Percentiles rank a stretch among this genome's conserved stretches.
Conservation (phyloP, 1,284 basidiomycete species). For the Sporisorium reilianum region DNA sequence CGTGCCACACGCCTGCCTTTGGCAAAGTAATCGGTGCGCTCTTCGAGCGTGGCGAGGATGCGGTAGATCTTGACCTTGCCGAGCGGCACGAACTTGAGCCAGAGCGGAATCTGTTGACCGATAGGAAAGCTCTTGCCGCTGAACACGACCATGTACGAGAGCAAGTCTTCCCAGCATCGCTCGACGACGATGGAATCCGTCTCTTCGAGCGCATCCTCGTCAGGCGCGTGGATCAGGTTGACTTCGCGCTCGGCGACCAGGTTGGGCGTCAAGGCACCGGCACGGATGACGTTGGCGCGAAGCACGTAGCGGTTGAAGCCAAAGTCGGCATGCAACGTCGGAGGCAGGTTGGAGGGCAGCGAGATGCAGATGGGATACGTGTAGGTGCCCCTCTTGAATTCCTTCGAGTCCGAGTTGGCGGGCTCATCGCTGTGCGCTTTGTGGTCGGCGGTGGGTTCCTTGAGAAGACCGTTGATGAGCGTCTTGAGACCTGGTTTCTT, state of each 20-base stretch:
- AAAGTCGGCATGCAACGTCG: constrained; percentile 81
- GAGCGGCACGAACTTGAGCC: constrained; percentile 85
- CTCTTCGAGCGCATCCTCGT: constrained; percentile 75
- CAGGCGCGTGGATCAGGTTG: constrained; percentile 79
- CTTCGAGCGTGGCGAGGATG: constrained; percentile 81
- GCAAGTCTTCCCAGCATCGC: constrained; percentile 89
- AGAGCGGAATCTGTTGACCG: constrained; percentile 84
- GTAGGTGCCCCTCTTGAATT: constrained; percentile 91
- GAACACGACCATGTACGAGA: constrained; percentile 83
- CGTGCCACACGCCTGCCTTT: constrained; percentile 75
- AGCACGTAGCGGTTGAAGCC: constrained; percentile 85
- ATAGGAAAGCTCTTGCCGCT: constrained; percentile 77
- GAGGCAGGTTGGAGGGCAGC: constrained; percentile 83
- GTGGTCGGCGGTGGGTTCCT: constrained; percentile 33
- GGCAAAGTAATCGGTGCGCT: constrained; percentile 74
- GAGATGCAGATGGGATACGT: constrained; percentile 93
- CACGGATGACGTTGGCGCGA: constrained; percentile 84
- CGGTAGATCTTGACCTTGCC: constrained; percentile 84
- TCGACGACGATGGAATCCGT: constrained; percentile 86
- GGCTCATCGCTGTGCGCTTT: constrained; percentile 20
- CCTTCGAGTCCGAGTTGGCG: constrained; percentile 78
- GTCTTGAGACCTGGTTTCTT: constrained; percentile 48
- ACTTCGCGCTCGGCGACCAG: constrained; percentile 81
- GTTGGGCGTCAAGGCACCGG: constrained; percentile 83
- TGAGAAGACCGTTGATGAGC: constrained; percentile 50